Evolutionary conservation across 2,329 filamentous ascomycete genomes (phyloP), one percentile per base, ranked within the genome.

Genomic region (Sporothrix globosa): DNA sequence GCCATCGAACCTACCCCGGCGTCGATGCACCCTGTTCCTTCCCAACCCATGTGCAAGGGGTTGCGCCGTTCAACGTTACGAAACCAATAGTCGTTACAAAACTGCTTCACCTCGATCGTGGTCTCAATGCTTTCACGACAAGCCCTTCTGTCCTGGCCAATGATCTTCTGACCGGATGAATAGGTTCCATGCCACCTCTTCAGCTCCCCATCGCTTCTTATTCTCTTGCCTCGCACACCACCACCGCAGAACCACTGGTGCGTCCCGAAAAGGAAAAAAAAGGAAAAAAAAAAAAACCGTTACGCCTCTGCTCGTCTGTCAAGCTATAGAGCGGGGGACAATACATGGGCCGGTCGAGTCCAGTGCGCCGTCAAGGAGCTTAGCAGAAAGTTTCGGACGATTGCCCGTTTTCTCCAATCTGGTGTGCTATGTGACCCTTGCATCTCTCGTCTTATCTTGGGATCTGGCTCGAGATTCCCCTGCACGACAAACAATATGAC

Each of bases 51-150:
- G 65, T 13, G 41, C 67, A 68, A 66, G 70, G 72, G 71, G 69
- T 27, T 54, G 70, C 9, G 46, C 63, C 27, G 27, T 11, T 19
- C 27, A 52, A 39, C 4, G n/a, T 66, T 63, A 69, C 77, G 78
- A 79, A 80, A 79, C 78, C 68, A 69, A 71, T 74, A 75, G 69
- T 67, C 76, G 79, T 80, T 75, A 74, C 77, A 79, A 73, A 71
- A 74, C 63, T 79, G 79, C 78, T 75, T 80, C 78, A 80, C 75
- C 74, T 74, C 73, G 77, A 76, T 69, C 74, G 73, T 65, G 72
- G 73, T 73, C 72, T 75, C 77, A 75, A 78, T 77, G 76, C 77
- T 73, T 73, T 50, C 54, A 66, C 68, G 17, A 34, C 44, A 52
- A 14, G 27, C 63, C 30, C 69, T 70, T 17, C 30, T 46, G 19